Evolutionary conservation across 1,284 basidiomycete genomes (phyloP).

Genomic region (Mycena citricolor): DNA sequence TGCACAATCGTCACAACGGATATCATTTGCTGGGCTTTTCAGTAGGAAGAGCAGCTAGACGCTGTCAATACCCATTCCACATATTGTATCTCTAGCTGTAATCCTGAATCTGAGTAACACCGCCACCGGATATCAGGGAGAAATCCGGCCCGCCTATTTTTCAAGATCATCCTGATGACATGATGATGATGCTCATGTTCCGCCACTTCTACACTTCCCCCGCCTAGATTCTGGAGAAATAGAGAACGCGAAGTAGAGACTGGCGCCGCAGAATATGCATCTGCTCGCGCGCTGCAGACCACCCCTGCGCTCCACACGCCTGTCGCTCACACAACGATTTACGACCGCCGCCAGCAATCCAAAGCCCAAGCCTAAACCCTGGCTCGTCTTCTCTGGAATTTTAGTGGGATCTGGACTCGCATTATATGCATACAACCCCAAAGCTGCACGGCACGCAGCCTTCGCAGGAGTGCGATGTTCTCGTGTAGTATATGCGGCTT

Average conservation of each 20-base stretch:
- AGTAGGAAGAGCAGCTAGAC: slow-evolving; percentile 24
- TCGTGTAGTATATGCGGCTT: slow-evolving; percentile 66
- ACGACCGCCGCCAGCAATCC: background rate
- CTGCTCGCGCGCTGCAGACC: no score
- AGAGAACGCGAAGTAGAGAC: no score
- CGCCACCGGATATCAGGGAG: no score
- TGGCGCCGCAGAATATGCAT: no score
- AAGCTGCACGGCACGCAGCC: slow-evolving; percentile 60
- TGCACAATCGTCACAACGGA: slow-evolving; percentile 70
- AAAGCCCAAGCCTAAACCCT: slow-evolving; percentile 6
- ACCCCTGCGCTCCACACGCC: no score
- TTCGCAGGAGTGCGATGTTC: slow-evolving; percentile 75
- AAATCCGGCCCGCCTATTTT: no score
- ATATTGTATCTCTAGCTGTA: slow-evolving; percentile 19
- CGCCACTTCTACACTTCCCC: no score
- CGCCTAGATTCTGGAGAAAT: no score
- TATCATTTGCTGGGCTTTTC: slow-evolving; percentile 51
- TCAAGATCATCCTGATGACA: no score
- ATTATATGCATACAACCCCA: slow-evolving; percentile 47
- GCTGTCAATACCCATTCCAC: background rate
- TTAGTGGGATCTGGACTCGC: slow-evolving; percentile 12
- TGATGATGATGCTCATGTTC: no score
- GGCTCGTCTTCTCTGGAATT: slow-evolving; percentile 14
- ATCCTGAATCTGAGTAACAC: no score
- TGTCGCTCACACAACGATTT: no score